Evolutionary conservation across 805 yeast genomes (phyloP).

Genomic region (Schizosaccharomyces japonicus): DNA sequence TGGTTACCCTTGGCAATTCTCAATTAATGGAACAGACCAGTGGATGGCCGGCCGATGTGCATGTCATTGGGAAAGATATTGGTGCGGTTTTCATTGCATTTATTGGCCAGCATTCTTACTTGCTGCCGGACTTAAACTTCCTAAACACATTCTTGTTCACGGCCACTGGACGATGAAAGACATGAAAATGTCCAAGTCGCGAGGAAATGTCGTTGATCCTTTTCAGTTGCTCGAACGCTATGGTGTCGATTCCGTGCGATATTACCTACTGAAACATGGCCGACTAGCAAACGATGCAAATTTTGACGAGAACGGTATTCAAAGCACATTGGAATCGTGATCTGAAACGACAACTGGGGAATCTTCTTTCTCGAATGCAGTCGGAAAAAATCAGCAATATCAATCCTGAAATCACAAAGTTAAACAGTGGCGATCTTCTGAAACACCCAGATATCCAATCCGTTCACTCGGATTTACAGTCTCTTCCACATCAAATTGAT

Average conservation of each 20-base stretch:
- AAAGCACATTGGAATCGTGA: conserved; percentile 16
- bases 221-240: conserved; percentile 33
- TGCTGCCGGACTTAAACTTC: conserved; percentile 55
- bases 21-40: conserved; percentile 10
- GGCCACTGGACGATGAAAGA: conserved; percentile 88
- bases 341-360: conserved; percentile 56
- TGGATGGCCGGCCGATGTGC: conserved; percentile 44
- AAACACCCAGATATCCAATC: too few relatives aligned
- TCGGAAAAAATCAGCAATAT: conserved; percentile 40
- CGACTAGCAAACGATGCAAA: conserved; percentile 58
- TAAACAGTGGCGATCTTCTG: neutral
- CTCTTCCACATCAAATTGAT: too few relatives aligned
- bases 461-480: too few relatives aligned
- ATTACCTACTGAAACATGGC: conserved; percentile 54
- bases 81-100: conserved; percentile 48
- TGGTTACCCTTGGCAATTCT: conserved; percentile 26
- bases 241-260: conserved; percentile 40
- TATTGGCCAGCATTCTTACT: conserved; percentile 84
- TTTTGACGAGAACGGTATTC: conserved; percentile 57
- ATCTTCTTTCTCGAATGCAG: conserved; percentile 55
- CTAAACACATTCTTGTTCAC: conserved; percentile 61
- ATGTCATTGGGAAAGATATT: conserved; percentile 81
- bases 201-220: conserved; percentile 89
- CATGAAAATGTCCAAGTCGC: conserved; percentile 74
- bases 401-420: conserved; percentile 13